Evolutionary conservation across 805 yeast species (phyloP), one percentile per base, ranked within the genome.

Genomic region (Wickerhamiella musiphila): DNA sequence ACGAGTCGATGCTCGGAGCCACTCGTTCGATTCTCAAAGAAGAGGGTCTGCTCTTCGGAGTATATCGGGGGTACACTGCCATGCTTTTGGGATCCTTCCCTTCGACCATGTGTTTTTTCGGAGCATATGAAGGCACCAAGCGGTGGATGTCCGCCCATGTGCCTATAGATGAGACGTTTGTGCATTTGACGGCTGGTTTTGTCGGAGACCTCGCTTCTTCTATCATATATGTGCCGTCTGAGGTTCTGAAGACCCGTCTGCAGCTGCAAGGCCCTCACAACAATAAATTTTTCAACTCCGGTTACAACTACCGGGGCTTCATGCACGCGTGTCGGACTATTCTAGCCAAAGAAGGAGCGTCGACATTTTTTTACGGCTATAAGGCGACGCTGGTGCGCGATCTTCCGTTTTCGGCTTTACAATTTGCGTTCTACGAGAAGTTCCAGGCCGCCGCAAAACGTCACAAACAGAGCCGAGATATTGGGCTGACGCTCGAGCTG

Each of bases 321-420:
- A 45, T 62, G 8, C 70, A 81, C 55, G 94, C 96, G 1, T 58
- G 76, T 2, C 42, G 47, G 10, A 69, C 79, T 2, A 75, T 90
- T 3, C 55, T 69, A 1, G 57, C 58, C 32, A 57, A 54, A 0
- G 98, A 90, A 57, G 96, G 96, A 8, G 51, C 64, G 29, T 56
- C 64, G 9, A 73, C 95, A 0, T 61, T 90, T 39, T 78, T 78
- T 37, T 81, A 68, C 52, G 99, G 99, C 0, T 90, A 86, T 57
- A 83, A 78, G 52, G 96, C 95, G 18, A 90, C 99, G 0, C 58
- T 90, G 38, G 69, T 77, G 14, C 68, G 99, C 41, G 99, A 90
- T 49, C 58, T 90, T 43, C 99, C 99, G 5, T 90, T 90, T 54
- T 78, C 93, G 43, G 96, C 95, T 1, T 62, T 90, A 32, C 98